Evolutionary conservation across 176 grass and related monocot genomes (phyloP).

Genomic region (Hordeum vulgare): MorexV3_pseudomolecules_assembly NC_058519.1:5104017-5104516

Average conservation of each 20-base stretch:
- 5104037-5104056: no score
- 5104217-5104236: slow-evolving; percentile 42
- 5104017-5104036: no score
- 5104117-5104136: no score
- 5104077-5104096: no score
- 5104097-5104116: no score
- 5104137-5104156: background rate
- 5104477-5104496: slow-evolving; percentile 41
- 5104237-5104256: background rate
- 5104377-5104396: background rate
- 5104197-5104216: slow-evolving; percentile 55
- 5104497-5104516: no score
- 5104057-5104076: no score
- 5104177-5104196: slow-evolving; percentile 61
- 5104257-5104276: no score
- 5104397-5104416: slow-evolving; percentile 63
- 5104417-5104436: slow-evolving; percentile 45
- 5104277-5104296: no score
- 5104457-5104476: slow-evolving; percentile 66
- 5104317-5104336: slow-evolving; percentile 13
- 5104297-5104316: no score
- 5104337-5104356: slow-evolving; percentile 35
- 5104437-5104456: slow-evolving; percentile 35
- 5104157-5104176: slow-evolving; percentile 55
- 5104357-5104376: slow-evolving; percentile 29